Evolutionary conservation across 169 alveolate genomes (phyloP), one percentile per base, ranked within the genome.

Genomic region (Plasmodium vinckei): DNA sequence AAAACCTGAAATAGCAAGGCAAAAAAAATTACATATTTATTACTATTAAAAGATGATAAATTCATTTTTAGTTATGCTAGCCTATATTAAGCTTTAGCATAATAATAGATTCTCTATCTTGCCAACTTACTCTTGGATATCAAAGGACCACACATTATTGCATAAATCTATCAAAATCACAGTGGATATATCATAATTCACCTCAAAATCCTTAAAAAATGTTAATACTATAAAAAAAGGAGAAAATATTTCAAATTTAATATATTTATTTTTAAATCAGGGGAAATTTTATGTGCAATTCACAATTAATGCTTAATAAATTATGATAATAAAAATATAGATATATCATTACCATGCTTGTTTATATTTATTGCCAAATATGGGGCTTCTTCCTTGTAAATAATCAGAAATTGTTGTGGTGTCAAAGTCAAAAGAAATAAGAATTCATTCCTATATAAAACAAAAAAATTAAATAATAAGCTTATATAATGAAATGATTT

Each of bases 351-450:
- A 73, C 88, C n/a, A 13, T 73, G 67, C 65, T 73, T 49, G 46
- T 73, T 73, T 60, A 73, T 73, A 73, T 73, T 73, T 21, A 73
- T 73, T 60, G 88, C 88, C 67, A 73, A 60, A 56, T 61, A 65
- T 54, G 88, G 73, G 3, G 33, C 49, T 46, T 63, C 88, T 27
- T 51, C 73, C 33, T 60, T 73, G 27, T 15, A 73, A 33, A 73
- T 73, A n/a, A 73, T 60, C 73, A 73, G 49, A 61, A 33, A 73
- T 73, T 73, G 88, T 65, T 73, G 72, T 19, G 73, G 73, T 53
- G 88, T 73, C 19, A 73, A 42, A 1, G 88, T 73, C 49, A 73
- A 73, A 60, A 73, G 59, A 42, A 73, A 56, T 61, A 73, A 54
- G 21, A 61, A 7, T 56, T 12, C 54, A 9, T 60, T 73, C 63